Base-by-base conservation (phyloP, 192 early-diverging fungal genomes). In the Coemansia pectinata region DNA sequence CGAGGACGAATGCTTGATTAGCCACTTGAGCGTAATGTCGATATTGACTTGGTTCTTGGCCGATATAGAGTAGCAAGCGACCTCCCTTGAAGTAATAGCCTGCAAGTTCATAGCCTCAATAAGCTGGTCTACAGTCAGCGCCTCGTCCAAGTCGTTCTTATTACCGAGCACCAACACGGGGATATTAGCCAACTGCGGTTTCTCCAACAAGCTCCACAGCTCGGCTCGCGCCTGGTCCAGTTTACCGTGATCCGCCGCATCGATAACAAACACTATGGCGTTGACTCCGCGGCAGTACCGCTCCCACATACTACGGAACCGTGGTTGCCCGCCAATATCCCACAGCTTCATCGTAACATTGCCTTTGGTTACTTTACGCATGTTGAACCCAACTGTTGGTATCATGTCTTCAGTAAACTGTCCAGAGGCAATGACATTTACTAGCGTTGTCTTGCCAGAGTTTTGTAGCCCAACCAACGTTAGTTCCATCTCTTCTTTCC, bases 341-440 rank as follows among this genome's bases (percentile, higher is more conserved):
- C 98, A 99, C 65, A 99, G 83, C 78, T 98, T 98, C 95, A 99
- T 98, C 15, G 92, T 93, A 34, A 99, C 95, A 55, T 93, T 94
- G 67, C 93, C 92, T 85, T 93, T 93, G 10, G 91, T 90, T 40
- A 94, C 91, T 72, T 92, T 98, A 70, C 96, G 88, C 98, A 99
- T 99, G 76, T 98, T 98, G 79, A 98, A 99, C 11, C 98, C 98
- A 23, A 99, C 95, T 6, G 98, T 99, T 3, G 98, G 98, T 53
- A 98, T 98, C 88, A 88, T 88, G 72, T 95, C 93, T 79, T 95
- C 93, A 2, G 86, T 89, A 65, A 89, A 95, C 72, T 92, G 88
- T 19, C 92, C 92, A 29, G 88, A 91, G 80, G 92, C 92, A 66
- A 95, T 93, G 38, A 95, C 91, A 63, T 93, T 93, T 15, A 95